Evolutionary conservation across 2,329 filamentous ascomycete species (phyloP), one percentile per base, ranked within the genome.

Genomic region (Exophiala phaeomuriformis): DNA sequence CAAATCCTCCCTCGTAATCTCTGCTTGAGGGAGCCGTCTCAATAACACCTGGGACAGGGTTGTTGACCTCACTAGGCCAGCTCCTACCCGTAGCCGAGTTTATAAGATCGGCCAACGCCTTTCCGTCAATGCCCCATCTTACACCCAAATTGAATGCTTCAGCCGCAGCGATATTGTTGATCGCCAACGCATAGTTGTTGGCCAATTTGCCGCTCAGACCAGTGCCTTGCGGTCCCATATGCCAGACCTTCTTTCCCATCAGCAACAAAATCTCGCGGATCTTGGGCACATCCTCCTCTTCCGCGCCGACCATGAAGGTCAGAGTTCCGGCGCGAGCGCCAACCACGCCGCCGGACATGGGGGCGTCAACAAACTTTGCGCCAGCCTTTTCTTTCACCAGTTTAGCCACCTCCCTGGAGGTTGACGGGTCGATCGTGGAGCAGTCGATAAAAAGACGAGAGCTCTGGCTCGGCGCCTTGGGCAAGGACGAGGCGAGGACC

Each of bases 11-110:
- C 12, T 74, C 70, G 64, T 90, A 98, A 50, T 86, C 90, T 52
- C 85, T 77, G 51, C 77, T 80, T 0, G 90, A 86, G 0, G 91
- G 90, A 1, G 88, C 81, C 0, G 78, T 81, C 56, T 85, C 82
- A 27, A 91, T 78, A 0, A 96, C 90, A 9, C 90, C 90, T 7
- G 83, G 83, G 2, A 97, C 90, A 0, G 93, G 93, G 67, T 97
- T 97, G 72, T 98, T 98, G 58, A 95, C 76, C 72, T 96, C 90
- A 64, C 85, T 93, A 1, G 91, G 90, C 93, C 93, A 98, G 77
- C 90, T 97, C 61, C 79, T 82, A n/a, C 93, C 93, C 0, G 91
- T 96, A 63, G 88, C 93, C 2, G 86, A 86, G 68, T 96, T 97
- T 74, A 98, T 88, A 70, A 98, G 83, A 48, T 84, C 83, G 0